phyloP scores from a whole-genome alignment of 148 eudicot species.

The Vaccinium macrocarpon region DNA sequence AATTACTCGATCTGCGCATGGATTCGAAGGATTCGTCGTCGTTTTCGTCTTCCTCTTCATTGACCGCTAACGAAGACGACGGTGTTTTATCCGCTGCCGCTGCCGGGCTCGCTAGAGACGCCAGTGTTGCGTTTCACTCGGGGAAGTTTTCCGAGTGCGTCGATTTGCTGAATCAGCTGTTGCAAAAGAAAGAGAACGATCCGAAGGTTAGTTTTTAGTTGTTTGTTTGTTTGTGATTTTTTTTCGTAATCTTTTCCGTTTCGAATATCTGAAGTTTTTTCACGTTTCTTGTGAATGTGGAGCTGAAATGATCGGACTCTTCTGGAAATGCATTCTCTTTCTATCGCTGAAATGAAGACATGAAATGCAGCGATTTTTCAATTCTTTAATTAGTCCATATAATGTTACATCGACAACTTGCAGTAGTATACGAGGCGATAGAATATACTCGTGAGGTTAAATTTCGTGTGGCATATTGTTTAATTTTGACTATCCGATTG shows the following conservation, averaged over 20 bases:
- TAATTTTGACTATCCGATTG: too few relatives aligned
- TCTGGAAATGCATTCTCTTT: too few relatives aligned
- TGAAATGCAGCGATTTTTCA: neutral
- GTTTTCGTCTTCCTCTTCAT: conserved; percentile 27
- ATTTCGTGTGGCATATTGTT: too few relatives aligned
- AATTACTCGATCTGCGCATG: conserved; percentile 52
- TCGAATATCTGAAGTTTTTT: neutral
- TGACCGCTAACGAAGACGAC: conserved; percentile 44
- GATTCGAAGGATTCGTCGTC: conserved; percentile 56
- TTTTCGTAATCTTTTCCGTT: neutral
- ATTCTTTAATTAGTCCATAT: neutral
- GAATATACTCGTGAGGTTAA: too few relatives aligned
- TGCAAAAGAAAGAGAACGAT: conserved; percentile 56
- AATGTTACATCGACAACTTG: too few relatives aligned
- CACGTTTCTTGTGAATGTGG: neutral
- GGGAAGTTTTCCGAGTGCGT: conserved; percentile 73
- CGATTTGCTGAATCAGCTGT: conserved; percentile 58
- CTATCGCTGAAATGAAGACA: neutral
- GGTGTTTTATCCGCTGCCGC: conserved; percentile 35
- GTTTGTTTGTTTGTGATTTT: neutral
- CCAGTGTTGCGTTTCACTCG: conserved; percentile 55
- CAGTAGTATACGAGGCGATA: too few relatives aligned
- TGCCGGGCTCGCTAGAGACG: conserved; percentile 63
- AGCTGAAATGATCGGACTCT: too few relatives aligned
- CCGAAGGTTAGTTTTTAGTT: conserved; percentile 49